These are phyloP conservation scores for Suillus brevipes DNA, from an alignment of 768 basidiomycete genomes.

Conservation along the genomic window DNA sequence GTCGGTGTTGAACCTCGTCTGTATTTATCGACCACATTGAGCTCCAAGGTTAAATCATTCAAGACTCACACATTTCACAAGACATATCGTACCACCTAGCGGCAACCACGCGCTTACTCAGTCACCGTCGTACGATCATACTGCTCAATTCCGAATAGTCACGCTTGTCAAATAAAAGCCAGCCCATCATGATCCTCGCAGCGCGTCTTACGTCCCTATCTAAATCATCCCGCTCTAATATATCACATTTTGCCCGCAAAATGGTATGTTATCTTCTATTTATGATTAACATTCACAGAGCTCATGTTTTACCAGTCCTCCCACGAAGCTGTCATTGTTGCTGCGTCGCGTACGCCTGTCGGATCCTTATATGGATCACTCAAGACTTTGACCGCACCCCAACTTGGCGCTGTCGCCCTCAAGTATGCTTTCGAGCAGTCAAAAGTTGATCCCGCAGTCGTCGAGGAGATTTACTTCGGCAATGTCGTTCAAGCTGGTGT, in stretches of 20 bases:
- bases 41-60: not conserved
- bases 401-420: slow-evolving; percentile 86
- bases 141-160: slow-evolving; percentile 4
- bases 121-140: slow-evolving; percentile 1
- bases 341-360: slow-evolving; percentile 91
- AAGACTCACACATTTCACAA: not conserved
- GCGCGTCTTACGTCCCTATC: slow-evolving; percentile 41
- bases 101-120: slow-evolving; percentile 1
- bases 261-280: slow-evolving; percentile 46
- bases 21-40: not conserved
- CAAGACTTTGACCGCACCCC: slow-evolving; percentile 84
- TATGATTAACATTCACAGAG: not conserved
- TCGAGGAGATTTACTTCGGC: slow-evolving; percentile 97
- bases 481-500: slow-evolving; percentile 98
- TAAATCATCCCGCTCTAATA: slow-evolving; percentile 42
- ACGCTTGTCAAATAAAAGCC: slow-evolving; percentile 20
- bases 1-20: not conserved
- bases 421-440: slow-evolving; percentile 86
- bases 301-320: slow-evolving; percentile 33
- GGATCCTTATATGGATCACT: slow-evolving; percentile 90
- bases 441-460: slow-evolving; percentile 72
- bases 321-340: slow-evolving; percentile 90
- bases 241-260: slow-evolving; percentile 37
- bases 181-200: slow-evolving; percentile 42
- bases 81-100: not conserved